These are phyloP conservation scores for Oryza australiensis DNA, from an alignment of 176 grass and related monocot genomes.

Conservation along the genomic window DNA sequence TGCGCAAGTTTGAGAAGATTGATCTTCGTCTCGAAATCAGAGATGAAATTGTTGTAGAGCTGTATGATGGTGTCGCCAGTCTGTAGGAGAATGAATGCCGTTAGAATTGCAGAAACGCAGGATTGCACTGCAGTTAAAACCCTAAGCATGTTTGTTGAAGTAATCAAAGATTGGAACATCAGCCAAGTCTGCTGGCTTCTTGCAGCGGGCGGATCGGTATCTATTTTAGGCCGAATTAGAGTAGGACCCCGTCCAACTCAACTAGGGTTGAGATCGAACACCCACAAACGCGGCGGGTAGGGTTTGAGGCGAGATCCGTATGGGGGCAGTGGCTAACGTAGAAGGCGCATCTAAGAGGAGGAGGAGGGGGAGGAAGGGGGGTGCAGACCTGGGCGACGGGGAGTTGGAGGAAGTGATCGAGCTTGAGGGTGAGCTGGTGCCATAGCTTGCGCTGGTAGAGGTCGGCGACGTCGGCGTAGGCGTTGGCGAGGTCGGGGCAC, in stretches of 20 bases:
- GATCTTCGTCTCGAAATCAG: background rate
- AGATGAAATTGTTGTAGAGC: background rate
- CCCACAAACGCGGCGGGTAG: background rate
- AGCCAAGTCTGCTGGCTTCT: background rate
- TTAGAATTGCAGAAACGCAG: background rate
- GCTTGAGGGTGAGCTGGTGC: background rate
- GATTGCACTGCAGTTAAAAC: background rate
- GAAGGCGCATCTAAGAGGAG: background rate
- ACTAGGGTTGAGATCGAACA: too few relatives aligned
- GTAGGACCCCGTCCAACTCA: too few relatives aligned
- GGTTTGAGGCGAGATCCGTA: background rate
- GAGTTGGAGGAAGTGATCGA: conserved; percentile 60
- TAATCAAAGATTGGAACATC: background rate
- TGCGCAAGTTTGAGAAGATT: background rate
- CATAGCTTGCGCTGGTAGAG: background rate
- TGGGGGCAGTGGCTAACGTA: background rate
- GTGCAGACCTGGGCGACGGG: conserved; percentile 39
- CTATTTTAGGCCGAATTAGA: too few relatives aligned
- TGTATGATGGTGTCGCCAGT: background rate
- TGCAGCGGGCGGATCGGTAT: background rate
- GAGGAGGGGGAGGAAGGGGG: background rate
- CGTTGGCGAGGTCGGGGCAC: conserved; percentile 44
- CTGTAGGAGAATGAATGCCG: background rate
- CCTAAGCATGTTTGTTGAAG: background rate
- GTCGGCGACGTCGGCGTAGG: background rate